These are phyloP conservation scores for Musa beccarii DNA, from an alignment of 176 grass and related monocot genomes.

Conservation along the genomic window DNA sequence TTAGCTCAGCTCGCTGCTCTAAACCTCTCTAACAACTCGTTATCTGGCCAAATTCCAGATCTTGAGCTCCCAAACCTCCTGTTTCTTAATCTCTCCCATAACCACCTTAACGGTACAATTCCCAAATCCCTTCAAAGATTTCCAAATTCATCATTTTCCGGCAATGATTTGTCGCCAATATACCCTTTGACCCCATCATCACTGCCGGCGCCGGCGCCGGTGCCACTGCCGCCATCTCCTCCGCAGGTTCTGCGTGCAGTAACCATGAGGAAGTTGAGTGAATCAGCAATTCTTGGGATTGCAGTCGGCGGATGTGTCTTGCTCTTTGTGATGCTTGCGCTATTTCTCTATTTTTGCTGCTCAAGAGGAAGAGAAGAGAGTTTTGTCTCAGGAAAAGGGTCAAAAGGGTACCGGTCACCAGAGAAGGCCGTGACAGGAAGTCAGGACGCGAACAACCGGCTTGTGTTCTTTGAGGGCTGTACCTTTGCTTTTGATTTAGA, in stretches of 20 bases:
- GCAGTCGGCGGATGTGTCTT: conserved; percentile 45
- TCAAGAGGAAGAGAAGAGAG: conserved; percentile 17
- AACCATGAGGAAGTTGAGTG: conserved; percentile 16
- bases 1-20: conserved; percentile 43
- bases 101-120: conserved; percentile 44
- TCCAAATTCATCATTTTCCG: conserved; percentile 33
- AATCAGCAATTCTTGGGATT: conserved; percentile 60
- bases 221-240: background rate
- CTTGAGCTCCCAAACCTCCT: conserved; percentile 44
- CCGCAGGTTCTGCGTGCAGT: background rate
- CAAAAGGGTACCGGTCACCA: conserved; percentile 27
- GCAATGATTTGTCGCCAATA: conserved; percentile 30
- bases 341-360: conserved; percentile 43
- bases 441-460: conserved; percentile 54
- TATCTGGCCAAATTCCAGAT: conserved; percentile 53
- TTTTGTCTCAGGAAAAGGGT: background rate
- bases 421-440: conserved; percentile 64
- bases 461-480: conserved; percentile 78
- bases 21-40: conserved; percentile 71
- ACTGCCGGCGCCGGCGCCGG: background rate
- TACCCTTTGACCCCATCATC: background rate
- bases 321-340: conserved; percentile 28
- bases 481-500: conserved; percentile 77
- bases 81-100: conserved; percentile 72
- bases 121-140: conserved; percentile 44